These are phyloP conservation scores for Sugiyamaella smithiae DNA, from an alignment of 805 yeast genomes.

Conservation along the genomic window DNA sequence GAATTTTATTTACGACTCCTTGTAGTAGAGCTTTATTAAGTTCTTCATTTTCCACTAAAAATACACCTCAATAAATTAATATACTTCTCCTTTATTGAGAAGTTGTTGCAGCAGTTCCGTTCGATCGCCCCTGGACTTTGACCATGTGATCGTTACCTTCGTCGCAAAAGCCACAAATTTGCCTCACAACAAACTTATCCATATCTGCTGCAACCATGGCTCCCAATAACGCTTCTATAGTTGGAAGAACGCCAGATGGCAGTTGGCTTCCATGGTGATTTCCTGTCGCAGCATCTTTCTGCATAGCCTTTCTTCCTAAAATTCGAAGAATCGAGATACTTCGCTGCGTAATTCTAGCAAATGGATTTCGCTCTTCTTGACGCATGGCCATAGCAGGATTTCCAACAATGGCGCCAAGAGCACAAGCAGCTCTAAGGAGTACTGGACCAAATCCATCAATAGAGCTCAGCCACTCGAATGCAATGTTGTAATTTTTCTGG, in stretches of 20 bases:
- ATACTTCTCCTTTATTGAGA: too few species aligned
- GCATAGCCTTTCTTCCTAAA: slow-evolving; percentile 34
- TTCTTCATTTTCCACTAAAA: too few species aligned
- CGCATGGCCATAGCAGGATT: slow-evolving; percentile 16
- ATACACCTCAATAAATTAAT: too few species aligned
- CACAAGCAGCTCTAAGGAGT: slow-evolving; percentile 38
- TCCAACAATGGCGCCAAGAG: slow-evolving; percentile 38
- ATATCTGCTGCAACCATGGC: slow-evolving; percentile 39
- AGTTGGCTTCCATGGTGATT: slow-evolving; percentile 12
- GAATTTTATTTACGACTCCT: too few species aligned
- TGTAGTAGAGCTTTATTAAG: too few species aligned
- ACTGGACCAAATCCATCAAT: slow-evolving; percentile 38
- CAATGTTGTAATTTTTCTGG: slow-evolving; percentile 29
- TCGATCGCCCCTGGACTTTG: background rate
- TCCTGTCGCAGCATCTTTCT: slow-evolving; percentile 5
- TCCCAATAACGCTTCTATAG: slow-evolving; percentile 39
- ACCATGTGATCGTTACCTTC: slow-evolving; percentile 22
- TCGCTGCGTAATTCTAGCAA: slow-evolving; percentile 37
- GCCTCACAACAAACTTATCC: slow-evolving; percentile 38
- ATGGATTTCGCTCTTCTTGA: slow-evolving; percentile 34
- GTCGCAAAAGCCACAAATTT: slow-evolving; percentile 34
- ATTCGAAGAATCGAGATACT: slow-evolving; percentile 35
- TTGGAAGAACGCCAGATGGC: slow-evolving; percentile 37
- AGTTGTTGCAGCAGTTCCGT: too few species aligned
- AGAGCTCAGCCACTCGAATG: slow-evolving; percentile 36